A percentile compares a stretch with the other conserved stretches of the same genome.
Conservation (phyloP, 305 asterid genomes). For the Fraxinus dipetala region DNA sequence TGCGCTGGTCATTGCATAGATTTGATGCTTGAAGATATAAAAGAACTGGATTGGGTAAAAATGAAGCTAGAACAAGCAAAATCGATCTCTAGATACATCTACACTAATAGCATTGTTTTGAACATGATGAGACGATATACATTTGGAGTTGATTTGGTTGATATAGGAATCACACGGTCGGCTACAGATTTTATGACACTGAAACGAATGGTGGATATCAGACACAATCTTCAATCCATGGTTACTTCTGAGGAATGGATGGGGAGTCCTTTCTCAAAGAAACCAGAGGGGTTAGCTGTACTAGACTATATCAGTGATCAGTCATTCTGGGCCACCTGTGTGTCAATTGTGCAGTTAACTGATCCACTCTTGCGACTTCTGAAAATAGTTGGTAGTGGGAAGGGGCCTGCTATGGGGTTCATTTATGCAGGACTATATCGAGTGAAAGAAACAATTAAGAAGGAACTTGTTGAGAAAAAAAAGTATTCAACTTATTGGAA, state of each 20-base stretch:
- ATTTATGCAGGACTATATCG: conserved; percentile 79
- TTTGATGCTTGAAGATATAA: conserved; percentile 72
- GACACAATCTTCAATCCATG: conserved; percentile 77
- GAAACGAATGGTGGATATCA: conserved; percentile 64
- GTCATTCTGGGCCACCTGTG: conserved; percentile 74
- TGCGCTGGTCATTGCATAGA: conserved; percentile 76
- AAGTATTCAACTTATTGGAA: conserved; percentile 71
- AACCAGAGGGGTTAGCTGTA: conserved; percentile 50
- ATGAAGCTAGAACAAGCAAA: conserved; percentile 68
- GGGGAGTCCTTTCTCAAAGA: conserved; percentile 71
- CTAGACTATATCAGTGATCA: conserved; percentile 46
- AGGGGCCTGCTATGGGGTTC: conserved; percentile 80
- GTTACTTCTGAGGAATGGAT: conserved; percentile 92
- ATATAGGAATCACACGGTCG: conserved; percentile 50
- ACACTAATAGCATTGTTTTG: conserved; percentile 49
- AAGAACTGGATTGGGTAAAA: conserved; percentile 52
- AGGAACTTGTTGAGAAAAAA: conserved; percentile 56
- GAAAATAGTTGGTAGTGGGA: conserved; percentile 68
- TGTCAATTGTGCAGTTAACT: conserved; percentile 40
- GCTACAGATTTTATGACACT: conserved; percentile 69
- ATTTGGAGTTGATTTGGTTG: conserved; percentile 75
- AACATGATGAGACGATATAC: conserved; percentile 84
- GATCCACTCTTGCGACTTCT: conserved; percentile 69
- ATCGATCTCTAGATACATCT: conserved; percentile 65
- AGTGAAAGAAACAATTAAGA: conserved; percentile 83